Evolutionary conservation across 2,329 filamentous ascomycete species (phyloP), one percentile per base, ranked within the genome.

Genomic region (Neofusicoccum sp.): DNA sequence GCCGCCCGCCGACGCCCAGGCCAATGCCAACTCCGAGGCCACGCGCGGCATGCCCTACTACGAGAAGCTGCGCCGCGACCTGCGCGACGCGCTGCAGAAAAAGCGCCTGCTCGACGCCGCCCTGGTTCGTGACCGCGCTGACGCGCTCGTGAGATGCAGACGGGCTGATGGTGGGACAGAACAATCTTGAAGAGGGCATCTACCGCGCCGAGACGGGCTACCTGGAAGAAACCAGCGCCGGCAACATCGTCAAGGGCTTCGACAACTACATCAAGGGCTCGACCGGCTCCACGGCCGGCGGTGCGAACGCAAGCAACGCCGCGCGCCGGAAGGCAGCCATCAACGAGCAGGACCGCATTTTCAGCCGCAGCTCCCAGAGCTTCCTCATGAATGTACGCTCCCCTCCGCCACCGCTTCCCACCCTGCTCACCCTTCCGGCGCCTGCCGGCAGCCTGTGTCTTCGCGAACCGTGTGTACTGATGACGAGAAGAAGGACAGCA

Each of bases 211-310:
- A 99, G 75, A 86, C 88, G 61, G 84, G 88, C 16, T 99, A 99
- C 74, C 86, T 99, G 56, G 93, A 98, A 74, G 91, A 91, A 69
- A 88, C 87, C 12, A 86, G 82, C 68, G 84, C 85, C 20, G 95
- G 95, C 45, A 99, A 99, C 78, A 98, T 99, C 72, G 93, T 99
- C 73, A 92, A 90, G 51, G 95, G 95, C 24, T 99, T 99, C 75
- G 95, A 99, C 75, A 96, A 92, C 73, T 99, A 98, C 78, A 96
- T 96, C 80, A 99, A 99, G 76, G 93, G 91, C 59, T 84, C 83
- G 16, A 83, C 45, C 14, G 16, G 26, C 4, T 70, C 85, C 7
- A 84, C 86, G n/a, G 80, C 82, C 1, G 82, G 83, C 3, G 71
- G 74, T 4, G 68, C 71, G 28, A 66, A 66, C 58, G 76, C 75